Percentiles rank a stretch among this genome's conserved stretches.
phyloP scores from a whole-genome alignment of 495 filamentous ascomycete genomes.

The Jackrogersella multiformis region DNA sequence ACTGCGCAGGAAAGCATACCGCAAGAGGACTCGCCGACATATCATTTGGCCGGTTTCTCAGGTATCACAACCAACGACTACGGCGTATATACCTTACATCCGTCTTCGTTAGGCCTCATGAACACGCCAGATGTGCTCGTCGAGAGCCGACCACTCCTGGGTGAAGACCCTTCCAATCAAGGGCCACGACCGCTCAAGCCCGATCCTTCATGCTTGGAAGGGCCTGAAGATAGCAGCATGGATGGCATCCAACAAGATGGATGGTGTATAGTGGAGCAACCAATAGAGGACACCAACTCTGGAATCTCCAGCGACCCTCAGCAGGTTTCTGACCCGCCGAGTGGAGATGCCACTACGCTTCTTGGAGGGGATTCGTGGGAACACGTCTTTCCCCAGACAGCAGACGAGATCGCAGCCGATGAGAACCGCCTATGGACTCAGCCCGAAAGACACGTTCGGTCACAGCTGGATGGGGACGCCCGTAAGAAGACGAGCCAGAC shows the following conservation, averaged over 20 bases:
- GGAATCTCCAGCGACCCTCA: background rate
- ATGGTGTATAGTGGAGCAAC: background rate
- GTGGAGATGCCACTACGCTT: background rate
- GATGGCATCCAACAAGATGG: slow-evolving; percentile 1
- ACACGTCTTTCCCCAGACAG: background rate
- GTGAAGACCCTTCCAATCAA: background rate
- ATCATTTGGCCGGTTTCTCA: background rate
- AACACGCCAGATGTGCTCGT: slow-evolving; percentile 10
- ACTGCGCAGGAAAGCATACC: background rate
- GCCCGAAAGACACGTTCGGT: slow-evolving; percentile 23
- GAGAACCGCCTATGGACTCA: background rate
- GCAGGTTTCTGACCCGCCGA: background rate
- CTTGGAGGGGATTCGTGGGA: background rate
- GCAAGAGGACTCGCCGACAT: background rate
- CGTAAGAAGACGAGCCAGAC: slow-evolving; percentile 49
- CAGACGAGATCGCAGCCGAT: slow-evolving; percentile 8
- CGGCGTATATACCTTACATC: background rate
- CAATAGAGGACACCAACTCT: background rate
- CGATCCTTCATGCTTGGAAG: background rate
- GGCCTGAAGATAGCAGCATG: background rate
- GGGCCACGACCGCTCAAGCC: background rate
- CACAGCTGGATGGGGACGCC: slow-evolving; percentile 17
- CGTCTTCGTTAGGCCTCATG: background rate
- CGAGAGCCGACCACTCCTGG: background rate
- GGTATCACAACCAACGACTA: background rate